Conservation (phyloP, 2,329 filamentous ascomycete species). For the Botrytis galanthina region DNA sequence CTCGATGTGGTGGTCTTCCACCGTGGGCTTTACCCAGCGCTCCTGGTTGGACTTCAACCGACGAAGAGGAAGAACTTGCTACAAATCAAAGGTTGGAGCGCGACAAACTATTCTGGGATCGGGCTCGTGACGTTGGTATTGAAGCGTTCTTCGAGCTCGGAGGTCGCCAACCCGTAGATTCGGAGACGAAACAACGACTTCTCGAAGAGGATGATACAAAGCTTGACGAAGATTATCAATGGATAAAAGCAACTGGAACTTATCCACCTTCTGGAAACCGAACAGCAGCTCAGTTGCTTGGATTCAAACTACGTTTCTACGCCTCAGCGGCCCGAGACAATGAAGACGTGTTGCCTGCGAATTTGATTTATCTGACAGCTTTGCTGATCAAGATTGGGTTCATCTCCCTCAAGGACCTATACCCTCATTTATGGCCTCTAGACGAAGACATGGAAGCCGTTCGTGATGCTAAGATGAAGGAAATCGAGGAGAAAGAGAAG, state of each 20-base stretch:
- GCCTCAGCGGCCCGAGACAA: slow-evolving; percentile 74
- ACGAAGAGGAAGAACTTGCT: slow-evolving; percentile 65
- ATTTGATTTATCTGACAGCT: slow-evolving; percentile 87
- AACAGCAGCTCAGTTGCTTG: slow-evolving; percentile 89
- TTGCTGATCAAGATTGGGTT: slow-evolving; percentile 96
- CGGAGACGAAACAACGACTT: slow-evolving; percentile 50
- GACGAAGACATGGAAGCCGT: slow-evolving; percentile 81
- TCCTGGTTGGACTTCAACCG: slow-evolving; percentile 58
- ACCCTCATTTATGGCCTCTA: slow-evolving; percentile 83
- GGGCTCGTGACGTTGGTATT: slow-evolving; percentile 72
- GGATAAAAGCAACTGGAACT: slow-evolving; percentile 79
- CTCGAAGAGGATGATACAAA: slow-evolving; percentile 43
- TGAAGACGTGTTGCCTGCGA: slow-evolving; percentile 79
- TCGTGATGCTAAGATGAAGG: slow-evolving; percentile 66
- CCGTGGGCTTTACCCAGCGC: slow-evolving; percentile 79
- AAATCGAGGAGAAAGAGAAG: slow-evolving; percentile 75
- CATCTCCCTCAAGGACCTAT: slow-evolving; percentile 86
- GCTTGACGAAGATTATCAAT: slow-evolving; percentile 60
- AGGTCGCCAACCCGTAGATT: slow-evolving; percentile 62
- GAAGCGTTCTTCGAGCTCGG: slow-evolving; percentile 89
- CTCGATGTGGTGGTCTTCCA: slow-evolving; percentile 65
- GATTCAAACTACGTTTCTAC: slow-evolving; percentile 97
- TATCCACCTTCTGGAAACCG: slow-evolving; percentile 82
- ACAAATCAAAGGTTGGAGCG: slow-evolving; percentile 58
- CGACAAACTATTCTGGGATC: slow-evolving; percentile 77